Evolutionary conservation across 129 eudicot species (phyloP).

Genomic region (Artemisia argyi): DNA sequence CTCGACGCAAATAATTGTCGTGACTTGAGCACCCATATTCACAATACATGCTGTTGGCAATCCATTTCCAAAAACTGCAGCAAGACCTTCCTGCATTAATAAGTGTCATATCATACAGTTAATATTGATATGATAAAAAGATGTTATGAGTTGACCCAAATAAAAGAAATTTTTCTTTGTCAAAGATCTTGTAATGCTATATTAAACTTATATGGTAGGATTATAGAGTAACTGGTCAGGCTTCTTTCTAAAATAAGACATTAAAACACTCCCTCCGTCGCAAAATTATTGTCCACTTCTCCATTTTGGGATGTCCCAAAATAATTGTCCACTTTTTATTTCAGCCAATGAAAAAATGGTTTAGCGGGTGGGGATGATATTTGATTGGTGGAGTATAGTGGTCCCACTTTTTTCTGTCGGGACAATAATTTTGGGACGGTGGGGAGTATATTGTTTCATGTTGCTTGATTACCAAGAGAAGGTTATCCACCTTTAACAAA

Average conservation of each 20-base stretch:
- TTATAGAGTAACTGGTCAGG: background rate
- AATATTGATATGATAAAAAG: background rate
- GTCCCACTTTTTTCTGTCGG: too few relatives aligned
- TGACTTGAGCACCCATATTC: slow-evolving; percentile 91
- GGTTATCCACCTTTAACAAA: too few relatives aligned
- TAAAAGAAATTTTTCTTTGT: background rate
- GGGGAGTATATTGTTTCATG: background rate
- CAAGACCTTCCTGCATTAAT: slow-evolving; percentile 85
- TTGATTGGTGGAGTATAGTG: too few relatives aligned
- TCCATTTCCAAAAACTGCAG: slow-evolving; percentile 96
- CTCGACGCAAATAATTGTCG: slow-evolving; percentile 88
- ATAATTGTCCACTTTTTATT: too few relatives aligned
- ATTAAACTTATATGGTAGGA: background rate
- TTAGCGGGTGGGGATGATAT: too few relatives aligned
- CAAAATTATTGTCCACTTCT: too few relatives aligned
- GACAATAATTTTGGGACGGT: too few relatives aligned
- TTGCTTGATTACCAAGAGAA: background rate
- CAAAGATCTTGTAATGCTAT: background rate
- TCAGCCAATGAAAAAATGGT: too few relatives aligned
- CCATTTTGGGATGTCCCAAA: too few relatives aligned
- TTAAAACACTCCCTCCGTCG: too few relatives aligned
- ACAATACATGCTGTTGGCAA: slow-evolving; percentile 92
- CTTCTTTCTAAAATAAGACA: background rate
- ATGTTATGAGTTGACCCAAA: background rate
- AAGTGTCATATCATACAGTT: background rate